phyloP scores from a whole-genome alignment of 179 eudicot genomes.

The Heliamphora pulchella region DNA sequence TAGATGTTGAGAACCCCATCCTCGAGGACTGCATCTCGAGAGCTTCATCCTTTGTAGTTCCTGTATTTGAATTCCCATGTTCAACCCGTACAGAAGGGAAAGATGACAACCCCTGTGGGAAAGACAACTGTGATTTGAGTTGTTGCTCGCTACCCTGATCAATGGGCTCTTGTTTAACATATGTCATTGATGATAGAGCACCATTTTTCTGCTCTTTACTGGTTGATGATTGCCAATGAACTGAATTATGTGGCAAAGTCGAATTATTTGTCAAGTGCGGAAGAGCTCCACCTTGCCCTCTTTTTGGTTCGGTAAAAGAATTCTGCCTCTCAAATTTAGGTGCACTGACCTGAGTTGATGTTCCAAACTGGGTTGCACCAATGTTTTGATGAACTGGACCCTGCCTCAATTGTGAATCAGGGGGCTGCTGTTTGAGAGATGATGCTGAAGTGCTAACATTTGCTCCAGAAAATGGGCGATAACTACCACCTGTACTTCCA shows the following conservation, averaged over 20 bases:
- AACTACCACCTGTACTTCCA: constrained; percentile 40
- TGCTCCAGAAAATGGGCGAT: constrained; percentile 43
- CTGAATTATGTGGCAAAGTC: constrained; percentile 34
- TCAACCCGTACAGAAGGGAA: constrained; percentile 34
- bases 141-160: constrained; percentile 55
- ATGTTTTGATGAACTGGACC: constrained; percentile 45
- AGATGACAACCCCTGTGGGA: constrained; percentile 41
- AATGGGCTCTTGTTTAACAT: constrained; percentile 57
- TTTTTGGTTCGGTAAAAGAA: constrained; percentile 38
- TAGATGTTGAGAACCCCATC: constrained; percentile 34
- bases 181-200: constrained; percentile 34
- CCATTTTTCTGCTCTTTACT: constrained; percentile 42
- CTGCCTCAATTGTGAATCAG: constrained; percentile 48
- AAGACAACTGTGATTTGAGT: constrained; percentile 33
- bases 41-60: constrained; percentile 36
- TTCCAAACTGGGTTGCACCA: constrained; percentile 35
- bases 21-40: constrained; percentile 49
- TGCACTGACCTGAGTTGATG: constrained; percentile 34
- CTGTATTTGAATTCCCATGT: constrained; percentile 40
- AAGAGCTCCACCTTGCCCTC: constrained; percentile 37
- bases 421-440: constrained; percentile 46
- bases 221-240: constrained; percentile 42
- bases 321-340: constrained; percentile 46
- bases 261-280: constrained; percentile 25
- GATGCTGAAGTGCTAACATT: constrained; percentile 36